Evolutionary conservation across 306 rosid species (phyloP).

Genomic region (Castanea sativa): DNA sequence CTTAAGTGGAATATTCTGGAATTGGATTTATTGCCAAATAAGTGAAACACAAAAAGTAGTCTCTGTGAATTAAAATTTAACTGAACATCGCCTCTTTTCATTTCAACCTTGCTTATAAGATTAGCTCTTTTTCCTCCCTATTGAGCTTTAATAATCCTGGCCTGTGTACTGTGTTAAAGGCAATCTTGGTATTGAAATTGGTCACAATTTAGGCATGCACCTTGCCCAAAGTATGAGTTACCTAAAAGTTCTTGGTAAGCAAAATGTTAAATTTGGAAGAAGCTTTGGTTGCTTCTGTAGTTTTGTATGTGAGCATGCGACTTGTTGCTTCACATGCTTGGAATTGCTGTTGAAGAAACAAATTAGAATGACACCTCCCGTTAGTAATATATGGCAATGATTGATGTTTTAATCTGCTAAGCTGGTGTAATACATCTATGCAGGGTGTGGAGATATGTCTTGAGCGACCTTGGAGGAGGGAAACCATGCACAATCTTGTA

Average conservation of each 20-base stretch:
- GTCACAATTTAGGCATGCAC: not conserved
- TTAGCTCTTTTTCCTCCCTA: not conserved
- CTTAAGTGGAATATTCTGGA: not conserved
- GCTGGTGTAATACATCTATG: slow-evolving; percentile 23
- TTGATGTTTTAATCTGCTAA: slow-evolving; percentile 22
- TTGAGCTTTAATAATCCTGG: not conserved
- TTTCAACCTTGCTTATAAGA: not conserved
- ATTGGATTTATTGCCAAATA: slow-evolving; percentile 1
- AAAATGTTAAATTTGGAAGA: not conserved
- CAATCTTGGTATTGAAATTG: not conserved
- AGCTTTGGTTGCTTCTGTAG: not conserved
- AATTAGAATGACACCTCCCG: not conserved
- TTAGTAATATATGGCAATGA: not conserved
- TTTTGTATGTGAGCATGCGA: slow-evolving; percentile 7
- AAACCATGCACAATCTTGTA: slow-evolving; percentile 95
- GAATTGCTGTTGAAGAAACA: slow-evolving; percentile 14
- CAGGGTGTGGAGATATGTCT: slow-evolving; percentile 86
- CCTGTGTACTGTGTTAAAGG: not conserved
- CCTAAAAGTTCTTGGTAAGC: not conserved
- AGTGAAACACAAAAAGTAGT: not conserved
- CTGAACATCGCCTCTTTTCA: not conserved
- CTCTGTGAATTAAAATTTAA: not conserved
- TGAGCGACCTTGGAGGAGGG: slow-evolving; percentile 94
- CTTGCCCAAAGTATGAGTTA: not conserved
- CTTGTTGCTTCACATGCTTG: slow-evolving; percentile 16